Conservation (phyloP, 371 early-diverging fungal genomes). For the Actinomortierella wolfii region DNA sequence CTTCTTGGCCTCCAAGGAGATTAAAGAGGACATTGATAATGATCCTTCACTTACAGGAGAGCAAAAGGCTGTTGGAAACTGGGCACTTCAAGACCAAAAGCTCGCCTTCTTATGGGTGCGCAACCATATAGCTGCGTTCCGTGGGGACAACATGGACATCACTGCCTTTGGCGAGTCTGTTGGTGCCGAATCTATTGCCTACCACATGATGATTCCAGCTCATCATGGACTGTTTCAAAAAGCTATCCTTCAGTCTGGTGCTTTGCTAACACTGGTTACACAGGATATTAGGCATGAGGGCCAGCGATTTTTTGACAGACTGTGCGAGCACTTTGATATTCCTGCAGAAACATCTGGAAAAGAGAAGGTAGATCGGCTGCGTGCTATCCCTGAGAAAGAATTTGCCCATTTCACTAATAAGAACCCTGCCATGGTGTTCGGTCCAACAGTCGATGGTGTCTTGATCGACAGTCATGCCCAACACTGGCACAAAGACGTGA, state of each 20-base stretch:
- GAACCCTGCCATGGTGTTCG: constrained; percentile 23
- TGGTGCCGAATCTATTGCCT: constrained; percentile 42
- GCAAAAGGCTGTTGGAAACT: constrained; percentile 28
- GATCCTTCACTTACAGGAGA: background rate
- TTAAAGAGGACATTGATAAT: constrained; percentile 6
- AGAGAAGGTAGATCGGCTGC: constrained; percentile 24
- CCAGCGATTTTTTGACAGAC: constrained; percentile 13
- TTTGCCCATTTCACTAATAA: constrained; percentile 24
- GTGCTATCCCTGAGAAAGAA: constrained; percentile 30
- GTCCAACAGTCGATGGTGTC: constrained; percentile 31
- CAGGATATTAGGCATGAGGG: constrained; percentile 6
- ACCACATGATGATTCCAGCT: constrained; percentile 6
- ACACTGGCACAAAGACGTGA: constrained; percentile 24
- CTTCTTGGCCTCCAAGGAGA: constrained; percentile 30
- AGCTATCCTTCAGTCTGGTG: constrained; percentile 32
- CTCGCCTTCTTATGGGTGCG: constrained; percentile 50
- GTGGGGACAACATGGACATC: constrained; percentile 47
- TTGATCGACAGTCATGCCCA: constrained; percentile 25
- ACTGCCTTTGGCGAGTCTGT: constrained; percentile 52
- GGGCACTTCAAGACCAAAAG: constrained; percentile 49
- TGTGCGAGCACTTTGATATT: constrained; percentile 1
- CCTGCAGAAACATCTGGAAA: constrained; percentile 7
- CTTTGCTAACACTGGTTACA: background rate
- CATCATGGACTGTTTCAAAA: constrained; percentile 18
- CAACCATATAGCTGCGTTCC: constrained; percentile 50